Evolutionary conservation across 768 basidiomycete species (phyloP), one percentile per base, ranked within the genome.

Genomic region (Mycena polygramma): DNA sequence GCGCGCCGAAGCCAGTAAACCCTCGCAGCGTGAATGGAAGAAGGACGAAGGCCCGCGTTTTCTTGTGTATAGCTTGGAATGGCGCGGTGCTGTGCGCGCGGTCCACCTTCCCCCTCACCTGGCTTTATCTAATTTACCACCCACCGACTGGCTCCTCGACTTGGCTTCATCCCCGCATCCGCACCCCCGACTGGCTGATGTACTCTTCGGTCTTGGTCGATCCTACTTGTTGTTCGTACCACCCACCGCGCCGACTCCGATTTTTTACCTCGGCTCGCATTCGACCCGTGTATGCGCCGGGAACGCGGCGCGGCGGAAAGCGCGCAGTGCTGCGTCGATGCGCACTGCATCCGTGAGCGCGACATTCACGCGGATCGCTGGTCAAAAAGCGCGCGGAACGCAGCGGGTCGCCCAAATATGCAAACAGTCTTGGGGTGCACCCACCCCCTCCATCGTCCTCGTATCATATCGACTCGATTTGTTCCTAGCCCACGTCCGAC

Each of bases 81-180:
- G 22, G 37, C 57, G 22, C 24, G 24, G 57, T 46, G 45, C 45
- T 46, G 30, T 9, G 24, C 43, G n/a, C 39, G 46, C 13, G 30
- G 26, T n/a, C n/a, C 9, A 22, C 43, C 17, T 46, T 59, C 17
- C 45, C n/a, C 24, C n/a, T n/a, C n/a, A n/a, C 36, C 15, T 26
- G 51, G 22, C 51, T 52, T 2, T 26, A 52, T 24, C 10, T 24
- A 24, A 52, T 13, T 13, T 17, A 11, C 45, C 45, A 41, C 45
- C n/a, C 15, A 46, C 41, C 57, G 45, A 59, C 57, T 59, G 43
- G 57, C 57, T 59, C 43, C 57, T 46, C 57, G 57, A 59, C 17
- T 59, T 46, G 41, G 17, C 39, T 46, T n/a, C 55, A 6, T 24
- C 37, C 30, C 51, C 51, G 11, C 13, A 11, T 52, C 51, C 26